Percentiles rank a stretch among this genome's conserved stretches.
Evolutionary conservation across 257 asterid genomes (phyloP).

Genomic region (Oldenlandia corymbosa): DNA sequence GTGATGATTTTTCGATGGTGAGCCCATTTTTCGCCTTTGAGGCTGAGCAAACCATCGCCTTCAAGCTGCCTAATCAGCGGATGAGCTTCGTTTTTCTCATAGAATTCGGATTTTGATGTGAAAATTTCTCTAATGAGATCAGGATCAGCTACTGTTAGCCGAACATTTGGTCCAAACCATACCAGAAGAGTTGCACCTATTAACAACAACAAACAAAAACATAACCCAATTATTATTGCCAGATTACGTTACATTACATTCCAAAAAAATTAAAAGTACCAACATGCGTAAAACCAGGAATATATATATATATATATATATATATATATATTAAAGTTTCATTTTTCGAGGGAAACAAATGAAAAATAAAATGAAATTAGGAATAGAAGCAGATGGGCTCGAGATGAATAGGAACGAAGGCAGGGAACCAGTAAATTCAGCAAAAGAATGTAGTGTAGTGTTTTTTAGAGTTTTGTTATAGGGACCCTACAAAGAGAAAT

Average conservation of each 20-base stretch:
- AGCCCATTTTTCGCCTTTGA: slow-evolving; percentile 49
- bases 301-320: too few relatives aligned
- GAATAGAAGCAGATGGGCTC: background rate
- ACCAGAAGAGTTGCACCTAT: slow-evolving; percentile 42
- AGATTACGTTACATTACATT: background rate
- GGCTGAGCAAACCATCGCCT: slow-evolving; percentile 44
- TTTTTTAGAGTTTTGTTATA: slow-evolving; percentile 1
- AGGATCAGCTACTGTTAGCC: slow-evolving; percentile 46
- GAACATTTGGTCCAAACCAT: slow-evolving; percentile 48
- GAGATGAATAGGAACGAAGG: background rate
- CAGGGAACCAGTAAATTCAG: slow-evolving; percentile 13
- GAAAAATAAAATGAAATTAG: too few relatives aligned
- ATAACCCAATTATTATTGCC: background rate
- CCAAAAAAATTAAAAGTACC: background rate
- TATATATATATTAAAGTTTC: background rate
- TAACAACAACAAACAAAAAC: background rate
- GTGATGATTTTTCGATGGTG: slow-evolving; percentile 46
- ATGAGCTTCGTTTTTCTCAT: slow-evolving; percentile 44
- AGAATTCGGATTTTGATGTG: slow-evolving; percentile 38
- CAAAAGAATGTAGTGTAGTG: slow-evolving; percentile 11
- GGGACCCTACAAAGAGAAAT: slow-evolving; percentile 29
- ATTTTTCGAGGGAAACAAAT: background rate
- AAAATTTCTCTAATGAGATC: slow-evolving; percentile 44
- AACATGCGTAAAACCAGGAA: background rate
- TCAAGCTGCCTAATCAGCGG: slow-evolving; percentile 41